Conservation (phyloP, 768 basidiomycete species). For the Panaeolus papilionaceus region DNA sequence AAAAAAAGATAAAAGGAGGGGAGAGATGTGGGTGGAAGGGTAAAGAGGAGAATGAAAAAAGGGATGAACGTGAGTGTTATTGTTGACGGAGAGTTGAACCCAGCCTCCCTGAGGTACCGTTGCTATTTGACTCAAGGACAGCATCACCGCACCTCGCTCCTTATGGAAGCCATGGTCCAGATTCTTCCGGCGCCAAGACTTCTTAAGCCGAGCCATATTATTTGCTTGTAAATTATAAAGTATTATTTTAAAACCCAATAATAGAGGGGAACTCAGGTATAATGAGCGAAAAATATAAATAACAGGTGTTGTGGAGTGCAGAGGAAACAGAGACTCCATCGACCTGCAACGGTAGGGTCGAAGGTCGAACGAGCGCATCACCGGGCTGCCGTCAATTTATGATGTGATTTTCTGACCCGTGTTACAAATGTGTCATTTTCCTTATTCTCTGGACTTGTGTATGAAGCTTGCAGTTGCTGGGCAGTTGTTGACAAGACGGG, state of each 20-base stretch:
- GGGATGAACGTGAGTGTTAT: conserved; percentile 7
- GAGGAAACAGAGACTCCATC: background rate
- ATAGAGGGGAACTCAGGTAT: background rate
- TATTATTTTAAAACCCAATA: background rate
- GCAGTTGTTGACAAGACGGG: background rate
- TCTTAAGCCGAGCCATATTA: background rate
- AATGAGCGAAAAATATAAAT: background rate
- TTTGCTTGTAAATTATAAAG: background rate
- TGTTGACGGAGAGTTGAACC: background rate
- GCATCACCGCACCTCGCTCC: conserved; percentile 12
- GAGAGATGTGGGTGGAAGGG: background rate
- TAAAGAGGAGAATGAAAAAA: conserved; percentile 1
- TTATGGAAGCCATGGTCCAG: conserved; percentile 13
- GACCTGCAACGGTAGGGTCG: background rate
- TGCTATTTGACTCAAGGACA: conserved; percentile 12
- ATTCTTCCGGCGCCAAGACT: conserved; percentile 12
- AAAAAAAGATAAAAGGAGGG: background rate
- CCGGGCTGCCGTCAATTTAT: conserved; percentile 6
- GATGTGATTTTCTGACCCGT: background rate
- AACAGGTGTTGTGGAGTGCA: background rate
- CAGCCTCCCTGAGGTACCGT: conserved; percentile 5
- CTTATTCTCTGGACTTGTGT: background rate
- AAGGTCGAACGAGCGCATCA: background rate
- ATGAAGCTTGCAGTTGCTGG: background rate
- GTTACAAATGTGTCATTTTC: background rate